Percentiles rank a stretch among this genome's conserved stretches.
Conservation (phyloP, 1,139 yeast genomes). For the Blastobotrys malaysiensis region DNA sequence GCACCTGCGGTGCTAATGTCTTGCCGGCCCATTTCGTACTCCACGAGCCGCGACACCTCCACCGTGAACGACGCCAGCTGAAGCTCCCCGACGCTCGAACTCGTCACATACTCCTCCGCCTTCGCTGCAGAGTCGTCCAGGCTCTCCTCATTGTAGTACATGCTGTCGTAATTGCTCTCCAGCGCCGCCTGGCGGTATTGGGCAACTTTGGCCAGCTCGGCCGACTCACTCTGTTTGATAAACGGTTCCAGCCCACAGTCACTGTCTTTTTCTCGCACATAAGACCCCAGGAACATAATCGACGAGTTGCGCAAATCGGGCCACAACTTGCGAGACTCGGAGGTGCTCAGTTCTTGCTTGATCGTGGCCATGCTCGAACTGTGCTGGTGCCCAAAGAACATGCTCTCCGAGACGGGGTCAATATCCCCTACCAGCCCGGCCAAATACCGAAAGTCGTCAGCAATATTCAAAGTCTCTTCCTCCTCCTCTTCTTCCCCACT, state of each 20-base stretch:
- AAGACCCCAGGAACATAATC: slow-evolving; percentile 30
- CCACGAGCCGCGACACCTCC: slow-evolving; percentile 21
- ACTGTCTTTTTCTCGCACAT: slow-evolving; percentile 15
- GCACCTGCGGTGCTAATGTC: slow-evolving; percentile 5
- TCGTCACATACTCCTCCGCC: not conserved
- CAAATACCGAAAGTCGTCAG: slow-evolving; percentile 31
- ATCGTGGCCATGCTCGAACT: not conserved
- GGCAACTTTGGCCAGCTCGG: not conserved
- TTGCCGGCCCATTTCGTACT: slow-evolving; percentile 5
- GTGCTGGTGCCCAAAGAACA: not conserved
- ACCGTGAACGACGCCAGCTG: slow-evolving; percentile 31
- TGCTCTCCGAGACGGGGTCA: slow-evolving; percentile 11
- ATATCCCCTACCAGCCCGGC: slow-evolving; percentile 31
- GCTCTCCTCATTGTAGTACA: not conserved
- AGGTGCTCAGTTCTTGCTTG: not conserved
- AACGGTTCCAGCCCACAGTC: no score
- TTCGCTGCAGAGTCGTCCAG: not conserved
- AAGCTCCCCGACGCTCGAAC: slow-evolving; percentile 21
- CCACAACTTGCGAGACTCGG: slow-evolving; percentile 7
- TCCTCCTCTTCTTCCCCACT: slow-evolving; percentile 5
- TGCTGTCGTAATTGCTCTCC: not conserved
- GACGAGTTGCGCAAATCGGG: slow-evolving; percentile 28
- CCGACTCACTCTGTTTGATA: slow-evolving; percentile 4
- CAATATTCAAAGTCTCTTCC: slow-evolving; percentile 18
- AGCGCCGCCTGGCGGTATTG: not conserved